Conservation (phyloP, 805 yeast genomes). For the Wilhelminamyces savonicus region DNA sequence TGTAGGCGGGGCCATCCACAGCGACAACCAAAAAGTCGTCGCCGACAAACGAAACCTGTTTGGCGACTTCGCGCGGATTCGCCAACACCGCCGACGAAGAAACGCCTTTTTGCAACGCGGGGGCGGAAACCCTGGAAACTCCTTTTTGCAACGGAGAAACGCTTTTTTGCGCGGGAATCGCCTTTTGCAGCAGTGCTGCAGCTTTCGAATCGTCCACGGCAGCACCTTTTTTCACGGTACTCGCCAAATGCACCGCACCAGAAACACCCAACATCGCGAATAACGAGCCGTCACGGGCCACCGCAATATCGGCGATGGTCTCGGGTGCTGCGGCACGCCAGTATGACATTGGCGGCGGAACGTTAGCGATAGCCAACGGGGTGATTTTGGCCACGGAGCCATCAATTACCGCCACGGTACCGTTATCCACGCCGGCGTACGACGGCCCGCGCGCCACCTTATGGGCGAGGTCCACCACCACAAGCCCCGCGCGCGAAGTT, state of each 20-base stretch:
- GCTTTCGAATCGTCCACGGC: no score
- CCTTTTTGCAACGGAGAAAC: no score
- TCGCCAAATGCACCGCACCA: constrained; percentile 21
- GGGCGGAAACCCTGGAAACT: constrained; percentile 34
- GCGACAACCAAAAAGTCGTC: constrained; percentile 49
- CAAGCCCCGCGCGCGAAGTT: constrained; percentile 39
- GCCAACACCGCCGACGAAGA: constrained; percentile 5
- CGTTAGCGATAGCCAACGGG: constrained; percentile 77
- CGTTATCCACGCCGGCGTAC: constrained; percentile 60
- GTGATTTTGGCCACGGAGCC: constrained; percentile 68
- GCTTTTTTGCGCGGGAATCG: no score
- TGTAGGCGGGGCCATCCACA: constrained; percentile 47
- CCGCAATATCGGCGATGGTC: constrained; percentile 60
- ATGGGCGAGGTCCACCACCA: constrained; percentile 62
- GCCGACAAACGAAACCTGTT: constrained; percentile 58
- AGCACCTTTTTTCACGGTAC: no score
- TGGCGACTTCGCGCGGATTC: constrained; percentile 45
- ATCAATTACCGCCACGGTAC: constrained; percentile 77
- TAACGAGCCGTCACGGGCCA: constrained; percentile 49
- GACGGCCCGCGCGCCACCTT: constrained; percentile 65
- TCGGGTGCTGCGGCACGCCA: constrained; percentile 52
- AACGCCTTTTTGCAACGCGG: constrained; percentile 38
- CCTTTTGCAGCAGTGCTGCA: no score
- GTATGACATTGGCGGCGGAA: constrained; percentile 90
- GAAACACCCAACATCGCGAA: constrained; percentile 53